A percentile compares a stretch with the other conserved stretches of the same genome.
These are phyloP conservation scores for Zymoseptoria brevis DNA, from an alignment of 2,329 filamentous ascomycete species.

Conservation along the genomic window DNA sequence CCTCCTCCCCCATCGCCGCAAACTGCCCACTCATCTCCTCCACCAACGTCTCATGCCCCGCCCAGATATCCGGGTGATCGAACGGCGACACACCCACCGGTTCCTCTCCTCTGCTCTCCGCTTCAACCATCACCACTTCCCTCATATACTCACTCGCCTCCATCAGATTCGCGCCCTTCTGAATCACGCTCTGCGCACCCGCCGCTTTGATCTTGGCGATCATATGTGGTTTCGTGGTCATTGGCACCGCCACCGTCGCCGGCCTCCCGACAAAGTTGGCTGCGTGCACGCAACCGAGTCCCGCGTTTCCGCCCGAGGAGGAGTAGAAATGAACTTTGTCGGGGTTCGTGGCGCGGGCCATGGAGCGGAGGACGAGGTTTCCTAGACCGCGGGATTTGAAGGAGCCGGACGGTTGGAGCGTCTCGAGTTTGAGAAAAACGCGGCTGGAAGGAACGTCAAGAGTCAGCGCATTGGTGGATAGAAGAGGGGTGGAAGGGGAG, in stretches of 20 bases:
- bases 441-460: slow-evolving; percentile 42
- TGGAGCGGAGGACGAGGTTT: slow-evolving; percentile 54
- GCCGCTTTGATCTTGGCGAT: slow-evolving; percentile 60
- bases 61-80: slow-evolving; percentile 61
- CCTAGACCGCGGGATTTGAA: slow-evolving; percentile 77
- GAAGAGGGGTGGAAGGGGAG: no score
- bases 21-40: slow-evolving; percentile 41
- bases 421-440: slow-evolving; percentile 79
- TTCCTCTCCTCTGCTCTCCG: slow-evolving; percentile 32
- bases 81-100: slow-evolving; percentile 63
- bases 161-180: slow-evolving; percentile 59
- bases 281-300: slow-evolving; percentile 69
- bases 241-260: slow-evolving; percentile 68
- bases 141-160: slow-evolving; percentile 62
- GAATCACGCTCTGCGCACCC: slow-evolving; percentile 59
- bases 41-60: slow-evolving; percentile 54
- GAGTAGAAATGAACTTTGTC: slow-evolving; percentile 44
- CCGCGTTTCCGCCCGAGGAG: slow-evolving; percentile 75
- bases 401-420: slow-evolving; percentile 73
- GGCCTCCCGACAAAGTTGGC: slow-evolving; percentile 55
- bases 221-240: slow-evolving; percentile 59
- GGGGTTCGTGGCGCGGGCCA: slow-evolving; percentile 29
- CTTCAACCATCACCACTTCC: slow-evolving; percentile 44
- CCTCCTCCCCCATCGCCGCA: slow-evolving; percentile 16
- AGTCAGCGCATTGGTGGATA: neutral